Conservation (phyloP, 1,284 basidiomycete genomes). For the Leccinum subrobustum region DNA sequence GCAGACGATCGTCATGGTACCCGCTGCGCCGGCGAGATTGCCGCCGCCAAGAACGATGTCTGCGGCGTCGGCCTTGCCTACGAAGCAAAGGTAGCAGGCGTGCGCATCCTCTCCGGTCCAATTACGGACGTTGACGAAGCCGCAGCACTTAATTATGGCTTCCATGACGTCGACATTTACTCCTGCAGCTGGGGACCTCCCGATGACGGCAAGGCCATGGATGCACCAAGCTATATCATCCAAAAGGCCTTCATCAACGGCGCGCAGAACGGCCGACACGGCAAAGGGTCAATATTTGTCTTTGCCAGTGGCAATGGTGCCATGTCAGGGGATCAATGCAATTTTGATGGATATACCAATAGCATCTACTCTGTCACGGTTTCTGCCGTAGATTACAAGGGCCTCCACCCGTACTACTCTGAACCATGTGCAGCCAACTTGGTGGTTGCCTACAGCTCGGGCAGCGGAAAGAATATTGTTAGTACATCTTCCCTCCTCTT, state of each 20-base stretch:
- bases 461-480: constrained; percentile 91
- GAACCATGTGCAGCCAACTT: constrained; percentile 97
- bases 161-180: constrained; percentile 90
- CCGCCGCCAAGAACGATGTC: constrained; percentile 93
- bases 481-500: constrained; percentile 35
- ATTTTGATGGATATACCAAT: constrained; percentile 99
- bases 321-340: constrained; percentile 92
- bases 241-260: constrained; percentile 95
- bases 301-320: constrained; percentile 99
- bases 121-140: constrained; percentile 99
- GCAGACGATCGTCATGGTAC: constrained; percentile 97
- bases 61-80: constrained; percentile 97
- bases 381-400: constrained; percentile 89
- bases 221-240: constrained; percentile 90
- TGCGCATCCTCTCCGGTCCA: constrained; percentile 95
- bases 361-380: constrained; percentile 97
- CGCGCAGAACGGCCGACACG: constrained; percentile 85
- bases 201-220: constrained; percentile 95
- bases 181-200: constrained; percentile 97
- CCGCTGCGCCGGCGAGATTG: constrained; percentile 96
- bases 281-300: constrained; percentile 93
- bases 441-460: constrained; percentile 94
- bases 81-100: constrained; percentile 86
- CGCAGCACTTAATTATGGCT: constrained; percentile 91
- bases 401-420: constrained; percentile 95